Conservation (phyloP, 805 yeast genomes). For the Saccharomycopsis fodiens region DNA sequence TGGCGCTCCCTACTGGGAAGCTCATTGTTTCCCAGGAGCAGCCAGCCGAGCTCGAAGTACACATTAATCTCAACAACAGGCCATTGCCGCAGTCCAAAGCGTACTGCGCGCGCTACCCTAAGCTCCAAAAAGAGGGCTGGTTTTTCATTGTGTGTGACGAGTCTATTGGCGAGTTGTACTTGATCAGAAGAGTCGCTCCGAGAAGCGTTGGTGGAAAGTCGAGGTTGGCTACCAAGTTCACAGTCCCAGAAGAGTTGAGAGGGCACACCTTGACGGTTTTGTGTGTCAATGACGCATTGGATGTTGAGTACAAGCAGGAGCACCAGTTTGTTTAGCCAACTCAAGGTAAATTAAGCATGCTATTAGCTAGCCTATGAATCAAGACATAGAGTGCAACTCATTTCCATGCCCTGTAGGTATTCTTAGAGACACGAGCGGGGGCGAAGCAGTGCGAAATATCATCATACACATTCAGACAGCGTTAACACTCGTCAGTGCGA, state of each 20-base stretch:
- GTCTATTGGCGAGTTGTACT: conserved; percentile 44
- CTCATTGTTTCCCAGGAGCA: conserved; percentile 31
- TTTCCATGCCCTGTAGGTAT: no score
- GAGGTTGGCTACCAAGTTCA: conserved; percentile 34
- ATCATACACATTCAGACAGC: no score
- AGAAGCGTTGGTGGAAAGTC: conserved; percentile 24
- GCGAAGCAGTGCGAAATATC: no score
- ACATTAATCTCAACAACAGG: conserved; percentile 44
- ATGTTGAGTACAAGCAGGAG: conserved; percentile 36
- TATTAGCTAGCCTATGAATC: no score
- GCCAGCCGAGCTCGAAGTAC: conserved; percentile 33
- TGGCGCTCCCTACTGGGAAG: conserved; percentile 56
- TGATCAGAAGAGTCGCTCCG: conserved; percentile 59
- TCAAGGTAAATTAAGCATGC: no score
- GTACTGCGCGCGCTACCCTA: conserved; percentile 77
- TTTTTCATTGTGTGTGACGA: conserved; percentile 56
- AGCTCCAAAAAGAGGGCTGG: conserved; percentile 92
- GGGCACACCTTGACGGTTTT: conserved; percentile 41
- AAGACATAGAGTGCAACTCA: no score
- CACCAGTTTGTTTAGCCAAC: conserved; percentile 17
- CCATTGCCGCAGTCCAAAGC: conserved; percentile 54
- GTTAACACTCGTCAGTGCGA: no score
- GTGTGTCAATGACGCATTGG: conserved; percentile 61
- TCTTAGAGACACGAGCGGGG: no score
- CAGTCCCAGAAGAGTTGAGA: conserved; percentile 40